Conservation (phyloP, 768 basidiomycete species). For the Coprinellus micaceus region DNA sequence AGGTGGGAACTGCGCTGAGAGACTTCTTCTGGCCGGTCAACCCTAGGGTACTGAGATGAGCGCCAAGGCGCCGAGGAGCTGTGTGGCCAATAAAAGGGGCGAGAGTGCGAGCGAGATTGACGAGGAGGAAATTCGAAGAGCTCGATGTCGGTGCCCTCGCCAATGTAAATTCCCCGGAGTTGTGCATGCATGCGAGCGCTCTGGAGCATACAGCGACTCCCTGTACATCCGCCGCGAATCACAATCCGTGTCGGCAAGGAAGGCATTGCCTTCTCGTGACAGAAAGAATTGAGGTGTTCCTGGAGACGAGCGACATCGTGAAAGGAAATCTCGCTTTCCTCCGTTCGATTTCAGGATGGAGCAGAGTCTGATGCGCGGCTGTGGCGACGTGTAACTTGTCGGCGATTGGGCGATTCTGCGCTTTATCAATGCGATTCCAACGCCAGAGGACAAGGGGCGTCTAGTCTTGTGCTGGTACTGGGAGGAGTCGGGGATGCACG, state of each 20-base stretch:
- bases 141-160: neutral
- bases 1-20: neutral
- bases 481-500: neutral
- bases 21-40: too few relatives aligned
- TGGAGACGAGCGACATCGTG: conserved; percentile 3
- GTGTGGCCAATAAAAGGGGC: neutral
- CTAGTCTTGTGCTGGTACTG: neutral
- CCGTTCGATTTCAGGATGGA: conserved; percentile 1
- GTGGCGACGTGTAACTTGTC: neutral
- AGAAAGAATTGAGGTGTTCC: conserved; percentile 9
- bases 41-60: too few relatives aligned
- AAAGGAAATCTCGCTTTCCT: conserved; percentile 3
- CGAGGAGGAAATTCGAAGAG: too few relatives aligned
- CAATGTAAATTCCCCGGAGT: neutral
- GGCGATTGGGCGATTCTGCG: neutral
- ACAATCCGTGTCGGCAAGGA: conserved; percentile 6
- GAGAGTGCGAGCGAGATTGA: neutral
- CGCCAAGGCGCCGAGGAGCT: neutral
- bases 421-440: neutral
- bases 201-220: neutral
- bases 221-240: neutral
- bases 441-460: neutral
- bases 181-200: neutral
- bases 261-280: conserved; percentile 4
- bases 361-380: neutral